Percentiles rank a stretch among this genome's conserved stretches.
Evolutionary conservation across 2,329 filamentous ascomycete genomes (phyloP).

Genomic region (Colletotrichum filicis): DNA sequence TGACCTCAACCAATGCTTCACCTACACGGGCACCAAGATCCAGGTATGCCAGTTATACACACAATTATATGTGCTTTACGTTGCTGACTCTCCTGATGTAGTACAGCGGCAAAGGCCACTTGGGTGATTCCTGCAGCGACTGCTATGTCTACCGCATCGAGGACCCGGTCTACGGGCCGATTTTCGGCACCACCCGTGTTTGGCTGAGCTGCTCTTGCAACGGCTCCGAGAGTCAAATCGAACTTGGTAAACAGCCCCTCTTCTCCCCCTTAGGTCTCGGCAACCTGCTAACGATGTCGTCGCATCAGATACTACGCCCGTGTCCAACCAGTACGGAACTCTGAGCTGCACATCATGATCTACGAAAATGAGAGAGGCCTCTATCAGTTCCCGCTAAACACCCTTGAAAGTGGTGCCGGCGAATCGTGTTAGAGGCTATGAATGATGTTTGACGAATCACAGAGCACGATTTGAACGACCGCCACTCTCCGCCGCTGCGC

Average conservation of each 20-base stretch:
- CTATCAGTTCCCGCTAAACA: not conserved
- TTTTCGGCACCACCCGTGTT: conserved; percentile 17
- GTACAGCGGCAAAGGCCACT: conserved; percentile 29
- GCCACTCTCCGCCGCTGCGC: not conserved
- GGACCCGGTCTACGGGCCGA: conserved; percentile 17
- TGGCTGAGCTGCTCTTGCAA: conserved; percentile 31
- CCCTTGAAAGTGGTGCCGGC: not conserved
- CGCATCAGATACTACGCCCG: not conserved
- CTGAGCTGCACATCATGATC: conserved; percentile 12
- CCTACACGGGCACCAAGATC: conserved; percentile 13
- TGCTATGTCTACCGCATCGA: conserved; percentile 33
- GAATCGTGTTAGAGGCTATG: not conserved
- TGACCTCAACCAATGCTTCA: conserved; percentile 27
- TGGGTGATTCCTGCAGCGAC: conserved; percentile 40
- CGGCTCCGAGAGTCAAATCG: conserved; percentile 10
- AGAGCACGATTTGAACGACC: not conserved
- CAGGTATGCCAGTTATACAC: not conserved
- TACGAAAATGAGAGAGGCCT: not conserved
- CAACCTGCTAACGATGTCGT: not conserved
- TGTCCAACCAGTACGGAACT: not conserved
- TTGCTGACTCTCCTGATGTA: not conserved
- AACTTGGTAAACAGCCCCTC: conserved; percentile 12
- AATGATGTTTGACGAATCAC: not conserved
- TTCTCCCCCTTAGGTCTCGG: fast-evolving
- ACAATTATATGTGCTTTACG: conserved; percentile 24